Conservation (phyloP, 2,329 filamentous ascomycete genomes). For the Cercospora sp. region DNA sequence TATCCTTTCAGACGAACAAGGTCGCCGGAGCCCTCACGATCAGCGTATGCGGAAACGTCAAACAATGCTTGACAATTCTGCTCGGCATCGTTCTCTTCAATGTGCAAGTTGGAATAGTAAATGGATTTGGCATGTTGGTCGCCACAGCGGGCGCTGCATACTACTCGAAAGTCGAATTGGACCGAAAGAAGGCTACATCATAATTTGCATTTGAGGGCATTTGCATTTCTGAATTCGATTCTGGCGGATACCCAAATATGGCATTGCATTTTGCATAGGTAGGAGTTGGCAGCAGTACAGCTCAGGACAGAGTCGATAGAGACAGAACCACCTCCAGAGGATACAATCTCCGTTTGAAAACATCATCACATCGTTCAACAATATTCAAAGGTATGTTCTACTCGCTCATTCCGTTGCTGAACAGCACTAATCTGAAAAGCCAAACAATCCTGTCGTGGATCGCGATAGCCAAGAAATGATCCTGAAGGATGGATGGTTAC, state of each 20-base stretch:
- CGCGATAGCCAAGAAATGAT: background rate
- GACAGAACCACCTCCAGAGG: background rate
- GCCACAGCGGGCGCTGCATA: conserved; percentile 59
- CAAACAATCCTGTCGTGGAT: background rate
- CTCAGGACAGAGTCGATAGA: background rate
- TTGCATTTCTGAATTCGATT: background rate
- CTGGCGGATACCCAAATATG: background rate
- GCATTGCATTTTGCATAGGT: background rate
- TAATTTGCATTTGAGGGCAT: background rate
- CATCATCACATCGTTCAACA: background rate
- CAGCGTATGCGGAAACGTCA: conserved; percentile 42
- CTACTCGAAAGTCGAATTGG: conserved; percentile 60
- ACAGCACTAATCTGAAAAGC: background rate
- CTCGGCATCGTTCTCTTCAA: conserved; percentile 43
- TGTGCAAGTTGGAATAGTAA: conserved; percentile 42
- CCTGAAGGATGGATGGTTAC: background rate
- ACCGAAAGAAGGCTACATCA: conserved; percentile 43
- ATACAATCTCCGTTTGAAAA: background rate
- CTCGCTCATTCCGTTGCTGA: background rate
- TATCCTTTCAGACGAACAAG: conserved; percentile 44
- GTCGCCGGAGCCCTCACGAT: conserved; percentile 42
- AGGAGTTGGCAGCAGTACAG: background rate
- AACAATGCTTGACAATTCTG: conserved; percentile 42
- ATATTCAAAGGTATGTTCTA: background rate
- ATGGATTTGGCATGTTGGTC: conserved; percentile 56